These are phyloP conservation scores for Samsoniella hepiali DNA, from an alignment of 2,329 filamentous ascomycete species.

Conservation along the genomic window DNA sequence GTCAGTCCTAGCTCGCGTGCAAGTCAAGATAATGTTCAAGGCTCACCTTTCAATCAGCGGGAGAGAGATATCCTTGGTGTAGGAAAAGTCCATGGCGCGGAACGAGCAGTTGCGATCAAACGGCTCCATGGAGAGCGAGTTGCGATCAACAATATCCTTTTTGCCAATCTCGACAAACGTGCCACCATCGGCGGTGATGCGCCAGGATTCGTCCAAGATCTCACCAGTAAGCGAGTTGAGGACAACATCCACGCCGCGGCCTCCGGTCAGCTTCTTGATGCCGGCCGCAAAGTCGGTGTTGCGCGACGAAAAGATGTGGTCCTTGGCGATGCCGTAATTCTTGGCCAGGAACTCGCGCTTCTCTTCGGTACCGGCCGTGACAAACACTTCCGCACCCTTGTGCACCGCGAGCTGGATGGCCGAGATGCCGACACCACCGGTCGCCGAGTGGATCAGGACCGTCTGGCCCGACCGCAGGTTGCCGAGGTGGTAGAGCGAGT, in stretches of 20 bases:
- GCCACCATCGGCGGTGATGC: constrained; percentile 36
- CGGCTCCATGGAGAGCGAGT: constrained; percentile 30
- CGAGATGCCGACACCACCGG: constrained; percentile 31
- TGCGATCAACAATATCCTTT: constrained; percentile 29
- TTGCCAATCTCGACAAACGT: constrained; percentile 32
- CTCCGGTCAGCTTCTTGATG: constrained; percentile 27
- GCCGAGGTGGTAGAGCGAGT: constrained; percentile 21
- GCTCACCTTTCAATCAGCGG: constrained; percentile 4
- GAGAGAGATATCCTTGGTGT: constrained; percentile 21
- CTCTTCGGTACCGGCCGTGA: constrained; percentile 28
- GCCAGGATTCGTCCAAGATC: constrained; percentile 31
- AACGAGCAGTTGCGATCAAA: constrained; percentile 37
- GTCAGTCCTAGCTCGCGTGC: neutral
- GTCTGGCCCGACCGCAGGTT: constrained; percentile 32
- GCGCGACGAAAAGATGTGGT: constrained; percentile 32
- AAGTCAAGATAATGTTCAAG: neutral
- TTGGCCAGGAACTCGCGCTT: constrained; percentile 31
- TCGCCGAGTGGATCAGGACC: constrained; percentile 35
- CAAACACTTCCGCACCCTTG: constrained; percentile 29
- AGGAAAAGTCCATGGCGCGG: constrained; percentile 19
- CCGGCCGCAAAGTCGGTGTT: constrained; percentile 28
- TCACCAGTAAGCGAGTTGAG: constrained; percentile 34
- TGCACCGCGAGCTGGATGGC: constrained; percentile 29
- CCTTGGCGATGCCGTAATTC: constrained; percentile 26
- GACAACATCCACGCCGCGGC: constrained; percentile 34